A percentile compares a stretch with the other conserved stretches of the same genome.
Conservation (phyloP, 2,329 filamentous ascomycete genomes). For the Cytospora mali region DNA sequence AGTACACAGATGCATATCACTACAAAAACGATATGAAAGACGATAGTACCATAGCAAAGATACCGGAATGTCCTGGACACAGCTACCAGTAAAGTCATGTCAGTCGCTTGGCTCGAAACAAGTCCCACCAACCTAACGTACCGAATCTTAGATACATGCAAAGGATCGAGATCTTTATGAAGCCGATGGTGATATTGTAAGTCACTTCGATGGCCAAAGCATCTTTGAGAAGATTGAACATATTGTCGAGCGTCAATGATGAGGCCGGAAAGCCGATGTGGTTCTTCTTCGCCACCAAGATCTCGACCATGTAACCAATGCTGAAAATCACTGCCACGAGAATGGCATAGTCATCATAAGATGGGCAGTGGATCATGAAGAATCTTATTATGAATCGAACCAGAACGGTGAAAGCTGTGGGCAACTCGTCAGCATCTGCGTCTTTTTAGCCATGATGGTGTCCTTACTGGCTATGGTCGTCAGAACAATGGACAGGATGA, state of each 20-base stretch:
- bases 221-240: slow-evolving; percentile 29
- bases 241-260: slow-evolving; percentile 29
- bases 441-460: neutral
- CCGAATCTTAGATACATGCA: slow-evolving; percentile 50
- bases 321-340: slow-evolving; percentile 29
- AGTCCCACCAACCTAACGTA: slow-evolving; percentile 30
- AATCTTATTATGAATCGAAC: slow-evolving; percentile 31
- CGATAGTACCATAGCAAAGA: slow-evolving; percentile 41
- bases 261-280: slow-evolving; percentile 30
- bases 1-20: slow-evolving; percentile 44
- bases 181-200: slow-evolving; percentile 44
- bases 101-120: neutral
- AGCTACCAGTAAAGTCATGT: slow-evolving; percentile 23
- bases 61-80: slow-evolving; percentile 34
- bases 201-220: slow-evolving; percentile 43
- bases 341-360: slow-evolving; percentile 32
- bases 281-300: slow-evolving; percentile 27
- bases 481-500: slow-evolving; percentile 6
- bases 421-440: neutral
- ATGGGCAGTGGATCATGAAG: slow-evolving; percentile 30
- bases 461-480: slow-evolving; percentile 16
- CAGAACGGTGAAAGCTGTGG: slow-evolving; percentile 30
- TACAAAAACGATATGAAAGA: slow-evolving; percentile 44
- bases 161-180: slow-evolving; percentile 49
- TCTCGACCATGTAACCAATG: slow-evolving; percentile 31